These are phyloP conservation scores for Plantago ovata DNA, from an alignment of 257 asterid genomes.

Conservation along the genomic window DNA sequence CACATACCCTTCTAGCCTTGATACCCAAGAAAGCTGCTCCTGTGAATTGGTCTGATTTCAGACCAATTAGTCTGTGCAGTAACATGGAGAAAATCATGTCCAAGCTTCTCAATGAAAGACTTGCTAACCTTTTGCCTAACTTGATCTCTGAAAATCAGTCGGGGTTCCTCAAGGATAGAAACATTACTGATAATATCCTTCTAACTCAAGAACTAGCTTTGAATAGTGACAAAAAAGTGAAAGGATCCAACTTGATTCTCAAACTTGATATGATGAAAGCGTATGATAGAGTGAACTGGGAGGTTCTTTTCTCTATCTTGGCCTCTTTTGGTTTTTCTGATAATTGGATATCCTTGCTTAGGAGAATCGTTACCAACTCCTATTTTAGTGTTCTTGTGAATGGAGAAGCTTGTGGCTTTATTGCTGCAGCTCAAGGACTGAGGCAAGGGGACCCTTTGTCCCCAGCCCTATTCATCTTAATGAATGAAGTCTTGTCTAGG, in stretches of 20 bases:
- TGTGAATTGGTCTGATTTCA: background rate
- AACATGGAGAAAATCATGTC: background rate
- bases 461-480: background rate
- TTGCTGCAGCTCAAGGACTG: background rate
- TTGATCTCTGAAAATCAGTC: background rate
- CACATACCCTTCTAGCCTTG: background rate
- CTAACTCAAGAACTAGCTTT: background rate
- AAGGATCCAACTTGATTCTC: background rate
- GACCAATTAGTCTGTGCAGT: constrained; percentile 1
- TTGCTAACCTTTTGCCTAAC: background rate
- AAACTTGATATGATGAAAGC: constrained; percentile 9
- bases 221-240: background rate
- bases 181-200: background rate
- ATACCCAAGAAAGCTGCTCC: background rate
- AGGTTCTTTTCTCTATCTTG: background rate
- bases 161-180: background rate
- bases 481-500: background rate
- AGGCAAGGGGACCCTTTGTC: background rate
- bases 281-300: background rate
- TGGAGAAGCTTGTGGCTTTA: background rate
- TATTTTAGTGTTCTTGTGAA: background rate
- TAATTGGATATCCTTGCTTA: background rate
- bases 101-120: background rate
- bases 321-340: background rate
- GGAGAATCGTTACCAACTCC: background rate